Base-by-base conservation (phyloP, 768 basidiomycete genomes). In the Leccinellum albellum region DNA sequence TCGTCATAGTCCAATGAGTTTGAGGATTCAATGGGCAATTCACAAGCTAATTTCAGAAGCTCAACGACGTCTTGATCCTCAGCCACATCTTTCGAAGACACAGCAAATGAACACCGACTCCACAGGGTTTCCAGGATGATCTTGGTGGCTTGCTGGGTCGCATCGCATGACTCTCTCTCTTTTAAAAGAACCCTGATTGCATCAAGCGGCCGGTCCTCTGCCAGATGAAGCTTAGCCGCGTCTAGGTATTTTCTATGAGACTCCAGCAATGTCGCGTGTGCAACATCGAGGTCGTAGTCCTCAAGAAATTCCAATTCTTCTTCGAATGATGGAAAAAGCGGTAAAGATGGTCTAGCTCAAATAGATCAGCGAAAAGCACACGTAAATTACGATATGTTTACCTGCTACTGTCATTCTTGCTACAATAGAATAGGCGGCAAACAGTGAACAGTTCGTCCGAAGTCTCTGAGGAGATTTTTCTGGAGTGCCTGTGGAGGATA, bases 261-360 rank as follows among this genome's bases (percentile, higher is more conserved):
- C 28, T 75, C 73, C 13, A 85, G 71, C 8, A 87, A 60, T 0
- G 69, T 66, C 0, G 79, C 79, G 7, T 75, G 81, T 7, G 81
- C 78, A 13, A 74, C 57, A 60, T 83, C 80, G 6, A 88, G 68
- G 33, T 79, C 79, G 45, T 76, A 76, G 4, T 82, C 76, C 53
- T 85, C 79, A 17, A 84, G 73, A 56, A 83, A 89, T 35, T 79
- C 77, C n/a, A 85, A 59, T 20, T 75, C 75, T 21, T 85, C 82
- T 21, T 87, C 80, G 1, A 75, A 69, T 1, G 77, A 72, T 0
- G 72, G 58, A 56, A 89, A 89, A 3, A 88, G 65, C 7, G 54
- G 71, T 53, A 23, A 77, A 78, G 66, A 79, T 71, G 71, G 67
- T 21, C 87, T 87, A 40, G 61, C 13, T 46, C 42, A 32, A 37